Percentiles rank a stretch among this genome's conserved stretches.
These are phyloP conservation scores for Collybia sordida DNA, from an alignment of 768 basidiomycete genomes.

Conservation along the genomic window DNA sequence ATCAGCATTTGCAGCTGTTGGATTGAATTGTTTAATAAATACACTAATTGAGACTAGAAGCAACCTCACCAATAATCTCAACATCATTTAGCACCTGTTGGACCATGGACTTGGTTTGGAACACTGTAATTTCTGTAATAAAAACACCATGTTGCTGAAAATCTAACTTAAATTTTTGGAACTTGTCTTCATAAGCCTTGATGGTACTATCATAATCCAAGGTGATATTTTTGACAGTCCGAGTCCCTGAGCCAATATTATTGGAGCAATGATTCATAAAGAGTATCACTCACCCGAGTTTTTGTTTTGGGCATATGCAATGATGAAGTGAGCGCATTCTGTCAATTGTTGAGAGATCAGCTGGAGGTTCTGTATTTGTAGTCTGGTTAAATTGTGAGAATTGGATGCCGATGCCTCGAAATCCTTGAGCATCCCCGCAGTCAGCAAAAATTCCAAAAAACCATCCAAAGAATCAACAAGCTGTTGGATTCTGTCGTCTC, in stretches of 20 bases:
- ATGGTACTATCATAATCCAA: conserved; percentile 6
- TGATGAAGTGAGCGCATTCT: conserved; percentile 29
- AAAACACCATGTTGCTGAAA: conserved; percentile 11
- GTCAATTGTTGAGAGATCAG: conserved; percentile 20
- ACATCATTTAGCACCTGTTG: conserved; percentile 5
- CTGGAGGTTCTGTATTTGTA: conserved; percentile 12
- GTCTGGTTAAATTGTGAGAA: neutral
- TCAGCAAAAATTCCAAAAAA: neutral
- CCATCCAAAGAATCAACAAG: neutral
- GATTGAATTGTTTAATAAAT: neutral
- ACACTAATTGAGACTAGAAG: too few relatives aligned
- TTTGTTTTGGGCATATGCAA: conserved; percentile 19
- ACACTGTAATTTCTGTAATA: conserved; percentile 12
- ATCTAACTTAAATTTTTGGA: conserved; percentile 9
- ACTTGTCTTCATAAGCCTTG: conserved; percentile 11
- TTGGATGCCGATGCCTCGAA: neutral
- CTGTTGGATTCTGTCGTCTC: neutral
- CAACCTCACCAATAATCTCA: conserved; percentile 5
- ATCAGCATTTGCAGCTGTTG: neutral
- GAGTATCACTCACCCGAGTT: conserved; percentile 13
- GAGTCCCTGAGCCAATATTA: neutral
- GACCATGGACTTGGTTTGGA: neutral
- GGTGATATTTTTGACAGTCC: neutral
- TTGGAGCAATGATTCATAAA: conserved; percentile 1
- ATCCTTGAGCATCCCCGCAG: neutral